A percentile compares a stretch with the other conserved stretches of the same genome.
phyloP scores from a whole-genome alignment of 371 early-diverging fungal genomes.

The Mucor indicus region DNA sequence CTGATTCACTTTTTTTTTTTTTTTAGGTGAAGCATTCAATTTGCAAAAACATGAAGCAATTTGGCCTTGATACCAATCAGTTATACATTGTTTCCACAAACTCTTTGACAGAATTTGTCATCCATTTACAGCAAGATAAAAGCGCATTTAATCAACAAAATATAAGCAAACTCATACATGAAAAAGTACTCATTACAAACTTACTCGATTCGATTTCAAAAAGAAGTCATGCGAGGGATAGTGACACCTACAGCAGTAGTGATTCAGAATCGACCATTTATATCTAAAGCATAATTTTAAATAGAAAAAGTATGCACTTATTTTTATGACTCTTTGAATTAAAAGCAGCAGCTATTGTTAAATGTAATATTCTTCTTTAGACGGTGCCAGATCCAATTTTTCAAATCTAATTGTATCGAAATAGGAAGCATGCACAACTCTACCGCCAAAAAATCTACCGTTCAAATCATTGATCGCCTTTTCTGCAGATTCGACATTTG shows the following conservation, averaged over 20 bases:
- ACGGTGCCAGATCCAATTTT: slow-evolving; percentile 55
- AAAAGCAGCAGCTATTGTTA: too few relatives aligned
- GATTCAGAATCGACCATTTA: too few relatives aligned
- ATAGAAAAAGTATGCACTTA: not conserved
- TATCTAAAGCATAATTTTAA: too few relatives aligned
- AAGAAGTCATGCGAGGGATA: too few relatives aligned
- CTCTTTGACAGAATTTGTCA: slow-evolving; percentile 22
- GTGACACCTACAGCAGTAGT: too few relatives aligned
- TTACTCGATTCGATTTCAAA: slow-evolving; percentile 19
- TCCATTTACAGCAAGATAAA: slow-evolving; percentile 7
- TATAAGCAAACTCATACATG: slow-evolving; percentile 25
- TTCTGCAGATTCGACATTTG: slow-evolving; percentile 43
- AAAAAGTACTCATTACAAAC: slow-evolving; percentile 28
- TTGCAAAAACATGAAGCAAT: slow-evolving; percentile 18
- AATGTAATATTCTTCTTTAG: slow-evolving; percentile 30
- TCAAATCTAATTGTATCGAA: slow-evolving; percentile 57
- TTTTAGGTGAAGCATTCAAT: slow-evolving; percentile 13
- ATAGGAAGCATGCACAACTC: slow-evolving; percentile 58
- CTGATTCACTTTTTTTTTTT: not conserved
- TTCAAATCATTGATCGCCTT: slow-evolving; percentile 61
- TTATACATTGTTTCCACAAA: slow-evolving; percentile 29
- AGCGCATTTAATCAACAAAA: not conserved
- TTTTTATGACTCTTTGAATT: too few relatives aligned
- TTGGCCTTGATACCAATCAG: slow-evolving; percentile 16
- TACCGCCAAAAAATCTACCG: slow-evolving; percentile 77